Conservation (phyloP, 352 stramenopile genomes). For the Saprolegnia diclina region DNA sequence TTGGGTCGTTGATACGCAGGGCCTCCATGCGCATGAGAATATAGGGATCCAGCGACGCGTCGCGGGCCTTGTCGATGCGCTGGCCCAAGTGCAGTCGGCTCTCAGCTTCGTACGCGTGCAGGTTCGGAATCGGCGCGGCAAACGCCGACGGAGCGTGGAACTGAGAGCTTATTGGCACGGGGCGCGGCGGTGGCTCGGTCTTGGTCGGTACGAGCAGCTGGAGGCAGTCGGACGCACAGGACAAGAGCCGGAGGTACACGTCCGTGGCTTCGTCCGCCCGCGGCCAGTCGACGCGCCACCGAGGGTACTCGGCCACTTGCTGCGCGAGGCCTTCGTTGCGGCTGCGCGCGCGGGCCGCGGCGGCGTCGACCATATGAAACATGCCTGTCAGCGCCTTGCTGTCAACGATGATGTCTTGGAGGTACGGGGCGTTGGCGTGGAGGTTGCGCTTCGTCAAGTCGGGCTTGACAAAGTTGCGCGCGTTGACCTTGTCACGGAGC, state of each 20-base stretch:
- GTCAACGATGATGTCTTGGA: slow-evolving; percentile 9
- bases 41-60: neutral
- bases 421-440: neutral
- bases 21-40: neutral
- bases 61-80: neutral
- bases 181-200: neutral
- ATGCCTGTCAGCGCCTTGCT: neutral
- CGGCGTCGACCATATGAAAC: slow-evolving; percentile 3
- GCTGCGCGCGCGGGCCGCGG: neutral
- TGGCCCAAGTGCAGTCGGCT: neutral
- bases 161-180: neutral
- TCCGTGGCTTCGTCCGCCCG: neutral
- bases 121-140: neutral
- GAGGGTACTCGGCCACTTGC: neutral
- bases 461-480: slow-evolving; percentile 2
- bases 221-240: neutral
- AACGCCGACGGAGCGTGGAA: neutral
- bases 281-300: neutral
- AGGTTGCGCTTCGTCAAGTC: slow-evolving; percentile 1
- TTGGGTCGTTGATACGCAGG: slow-evolving; percentile 16
- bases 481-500: slow-evolving; percentile 13
- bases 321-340: neutral
- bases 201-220: neutral
- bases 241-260: slow-evolving; percentile 1
- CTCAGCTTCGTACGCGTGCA: neutral